Conservation (phyloP, 2,329 filamentous ascomycete species). For the Cercospora nicotianae region DNA sequence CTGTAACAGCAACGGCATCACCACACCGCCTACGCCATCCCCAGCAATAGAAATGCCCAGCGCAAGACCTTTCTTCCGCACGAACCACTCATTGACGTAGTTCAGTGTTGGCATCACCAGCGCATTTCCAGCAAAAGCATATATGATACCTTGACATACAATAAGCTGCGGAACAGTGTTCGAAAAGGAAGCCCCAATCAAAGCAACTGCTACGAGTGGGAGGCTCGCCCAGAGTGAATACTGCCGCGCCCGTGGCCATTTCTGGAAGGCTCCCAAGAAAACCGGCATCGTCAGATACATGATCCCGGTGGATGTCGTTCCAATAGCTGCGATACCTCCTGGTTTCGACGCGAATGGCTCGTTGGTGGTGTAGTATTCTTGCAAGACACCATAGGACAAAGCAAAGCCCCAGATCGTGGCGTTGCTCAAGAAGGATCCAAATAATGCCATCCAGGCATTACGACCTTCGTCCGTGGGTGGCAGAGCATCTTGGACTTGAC, state of each 20-base stretch:
- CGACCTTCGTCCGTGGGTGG: slow-evolving; percentile 44
- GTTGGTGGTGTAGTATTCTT: slow-evolving; percentile 34
- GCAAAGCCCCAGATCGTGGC: slow-evolving; percentile 37
- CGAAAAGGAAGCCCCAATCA: slow-evolving; percentile 42
- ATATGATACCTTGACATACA: slow-evolving; percentile 44
- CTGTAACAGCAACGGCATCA: slow-evolving; percentile 49
- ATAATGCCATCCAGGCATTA: slow-evolving; percentile 49
- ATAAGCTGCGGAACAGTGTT: slow-evolving; percentile 42
- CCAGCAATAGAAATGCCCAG: slow-evolving; percentile 50
- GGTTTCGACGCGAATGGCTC: slow-evolving; percentile 25
- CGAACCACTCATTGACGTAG: slow-evolving; percentile 26
- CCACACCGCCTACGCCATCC: slow-evolving; percentile 48
- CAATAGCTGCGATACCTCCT: slow-evolving; percentile 46
- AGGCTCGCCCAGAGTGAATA: slow-evolving; percentile 40
- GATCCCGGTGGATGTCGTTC: slow-evolving; percentile 43
- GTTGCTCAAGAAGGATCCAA: slow-evolving; percentile 42
- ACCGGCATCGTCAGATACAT: slow-evolving; percentile 51
- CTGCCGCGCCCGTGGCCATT: slow-evolving; percentile 34
- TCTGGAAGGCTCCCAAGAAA: slow-evolving; percentile 42
- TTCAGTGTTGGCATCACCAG: slow-evolving; percentile 24
- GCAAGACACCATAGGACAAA: slow-evolving; percentile 35
- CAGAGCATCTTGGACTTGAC: slow-evolving; percentile 23
- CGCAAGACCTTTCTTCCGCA: slow-evolving; percentile 48
- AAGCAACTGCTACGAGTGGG: slow-evolving; percentile 38
- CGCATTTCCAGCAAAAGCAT: slow-evolving; percentile 33